These are phyloP conservation scores for Astragalus glycyphyllos DNA, from an alignment of 306 rosid genomes.

Conservation along the genomic window DNA sequence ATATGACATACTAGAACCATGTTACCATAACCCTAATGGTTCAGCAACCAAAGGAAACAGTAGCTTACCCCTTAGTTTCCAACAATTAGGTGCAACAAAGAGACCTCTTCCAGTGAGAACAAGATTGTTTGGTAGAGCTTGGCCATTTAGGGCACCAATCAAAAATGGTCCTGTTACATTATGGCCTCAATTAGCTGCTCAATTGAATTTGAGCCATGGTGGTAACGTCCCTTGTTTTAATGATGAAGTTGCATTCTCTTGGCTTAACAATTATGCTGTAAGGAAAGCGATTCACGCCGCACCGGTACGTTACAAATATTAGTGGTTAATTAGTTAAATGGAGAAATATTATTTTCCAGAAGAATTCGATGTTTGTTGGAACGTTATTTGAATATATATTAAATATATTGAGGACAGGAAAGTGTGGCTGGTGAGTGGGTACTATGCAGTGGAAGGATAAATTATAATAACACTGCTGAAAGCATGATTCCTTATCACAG, in stretches of 20 bases:
- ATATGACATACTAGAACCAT: conserved; percentile 73
- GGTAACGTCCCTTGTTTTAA: conserved; percentile 30
- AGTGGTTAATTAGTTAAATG: too few relatives aligned
- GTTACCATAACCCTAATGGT: conserved; percentile 52
- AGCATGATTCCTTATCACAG: conserved; percentile 82
- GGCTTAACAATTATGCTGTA: conserved; percentile 65
- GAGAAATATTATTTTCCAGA: too few relatives aligned
- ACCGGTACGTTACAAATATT: conserved; percentile 33
- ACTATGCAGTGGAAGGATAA: conserved; percentile 59
- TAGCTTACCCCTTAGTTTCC: conserved; percentile 67
- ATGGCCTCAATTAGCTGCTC: conserved; percentile 60
- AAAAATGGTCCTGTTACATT: conserved; percentile 61
- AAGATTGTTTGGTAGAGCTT: conserved; percentile 80
- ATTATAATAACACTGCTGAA: conserved; percentile 52
- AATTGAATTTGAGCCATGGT: background rate
- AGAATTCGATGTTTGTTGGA: too few relatives aligned
- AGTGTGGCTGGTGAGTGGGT: conserved; percentile 63
- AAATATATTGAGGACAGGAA: conserved; percentile 44
- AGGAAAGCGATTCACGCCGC: conserved; percentile 75
- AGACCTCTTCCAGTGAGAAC: conserved; percentile 64
- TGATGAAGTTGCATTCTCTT: conserved; percentile 67
- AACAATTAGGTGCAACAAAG: conserved; percentile 61
- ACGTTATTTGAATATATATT: too few relatives aligned
- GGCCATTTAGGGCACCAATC: conserved; percentile 73
- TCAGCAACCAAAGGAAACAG: conserved; percentile 6